Conservation (phyloP, 805 yeast species). For the Teunomyces aglyptinius region DNA sequence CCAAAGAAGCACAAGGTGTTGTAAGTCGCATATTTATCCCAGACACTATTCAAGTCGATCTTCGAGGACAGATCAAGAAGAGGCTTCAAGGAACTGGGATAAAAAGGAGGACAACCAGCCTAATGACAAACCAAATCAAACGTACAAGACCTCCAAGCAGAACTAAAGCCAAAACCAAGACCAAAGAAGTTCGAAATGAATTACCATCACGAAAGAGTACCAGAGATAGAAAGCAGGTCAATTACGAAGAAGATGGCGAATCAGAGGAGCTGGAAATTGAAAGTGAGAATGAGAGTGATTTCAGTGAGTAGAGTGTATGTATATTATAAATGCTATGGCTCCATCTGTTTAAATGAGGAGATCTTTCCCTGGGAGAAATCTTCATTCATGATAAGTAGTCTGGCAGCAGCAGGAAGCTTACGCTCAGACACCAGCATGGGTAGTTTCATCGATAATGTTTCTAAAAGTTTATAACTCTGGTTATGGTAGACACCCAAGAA, state of each 20-base stretch:
- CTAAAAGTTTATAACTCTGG: conserved; percentile 67
- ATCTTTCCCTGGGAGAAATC: conserved; percentile 62
- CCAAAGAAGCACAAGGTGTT: conserved; percentile 55
- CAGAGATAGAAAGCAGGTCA: conserved; percentile 31
- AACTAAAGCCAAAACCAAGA: conserved; percentile 22
- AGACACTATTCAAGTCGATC: conserved; percentile 39
- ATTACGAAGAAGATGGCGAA: conserved; percentile 26
- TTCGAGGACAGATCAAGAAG: conserved; percentile 29
- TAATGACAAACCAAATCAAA: conserved; percentile 8
- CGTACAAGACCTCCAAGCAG: conserved; percentile 2
- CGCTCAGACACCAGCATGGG: conserved; percentile 48
- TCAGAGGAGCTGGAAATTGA: neutral
- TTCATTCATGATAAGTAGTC: conserved; percentile 74
- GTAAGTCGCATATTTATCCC: conserved; percentile 57
- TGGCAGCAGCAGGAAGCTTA: conserved; percentile 72
- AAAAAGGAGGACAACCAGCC: conserved; percentile 12
- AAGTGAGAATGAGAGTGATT: conserved; percentile 7
- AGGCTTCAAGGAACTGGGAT: conserved; percentile 15
- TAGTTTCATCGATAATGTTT: conserved; percentile 49
- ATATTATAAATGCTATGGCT: conserved; percentile 12
- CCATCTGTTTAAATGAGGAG: conserved; percentile 46
- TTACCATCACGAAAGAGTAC: conserved; percentile 44
- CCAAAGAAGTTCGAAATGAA: conserved; percentile 17
- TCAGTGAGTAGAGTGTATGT: conserved; percentile 42
- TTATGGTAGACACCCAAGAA: conserved; percentile 58